Evolutionary conservation across 169 alveolate species (phyloP).

Genomic region (Cryptosporidium tyzzeri): DNA sequence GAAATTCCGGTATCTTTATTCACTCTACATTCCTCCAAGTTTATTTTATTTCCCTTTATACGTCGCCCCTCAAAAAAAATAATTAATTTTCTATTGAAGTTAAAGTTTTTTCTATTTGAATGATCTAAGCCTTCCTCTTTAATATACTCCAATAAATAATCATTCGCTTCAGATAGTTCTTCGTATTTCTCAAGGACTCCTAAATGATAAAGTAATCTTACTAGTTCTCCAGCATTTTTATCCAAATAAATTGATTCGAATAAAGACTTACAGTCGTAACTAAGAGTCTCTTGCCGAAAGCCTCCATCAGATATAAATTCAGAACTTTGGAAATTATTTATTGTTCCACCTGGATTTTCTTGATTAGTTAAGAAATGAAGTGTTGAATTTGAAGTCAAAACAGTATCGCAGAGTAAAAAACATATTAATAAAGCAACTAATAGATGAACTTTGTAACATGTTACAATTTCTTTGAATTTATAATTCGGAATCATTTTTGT

Average conservation of each 20-base stretch:
- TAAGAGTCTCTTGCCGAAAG: not conserved
- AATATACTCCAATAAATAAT: not conserved
- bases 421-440: not conserved
- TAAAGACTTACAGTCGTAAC: slow-evolving; percentile 10
- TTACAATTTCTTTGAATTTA: not conserved
- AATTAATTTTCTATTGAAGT: not conserved
- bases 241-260: slow-evolving; percentile 61
- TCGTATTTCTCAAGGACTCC: slow-evolving; percentile 28
- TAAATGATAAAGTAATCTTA: not conserved
- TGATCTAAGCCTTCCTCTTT: not conserved
- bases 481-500: not conserved
- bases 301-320: not conserved
- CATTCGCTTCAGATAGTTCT: slow-evolving; percentile 2
- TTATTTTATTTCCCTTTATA: slow-evolving; percentile 10
- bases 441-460: not conserved
- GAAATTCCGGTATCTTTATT: slow-evolving; percentile 63
- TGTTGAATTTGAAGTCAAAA: not conserved
- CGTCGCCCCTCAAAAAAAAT: slow-evolving; percentile 28
- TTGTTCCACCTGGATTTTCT: not conserved
- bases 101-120: slow-evolving; percentile 6
- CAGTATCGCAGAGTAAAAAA: not conserved
- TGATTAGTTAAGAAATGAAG: not conserved
- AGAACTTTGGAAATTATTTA: not conserved
- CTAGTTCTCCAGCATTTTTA: slow-evolving; percentile 17
- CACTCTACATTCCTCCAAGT: slow-evolving; percentile 35